These are phyloP conservation scores for Leptographium wingfieldii DNA, from an alignment of 2,329 filamentous ascomycete genomes.

Conservation along the genomic window DNA sequence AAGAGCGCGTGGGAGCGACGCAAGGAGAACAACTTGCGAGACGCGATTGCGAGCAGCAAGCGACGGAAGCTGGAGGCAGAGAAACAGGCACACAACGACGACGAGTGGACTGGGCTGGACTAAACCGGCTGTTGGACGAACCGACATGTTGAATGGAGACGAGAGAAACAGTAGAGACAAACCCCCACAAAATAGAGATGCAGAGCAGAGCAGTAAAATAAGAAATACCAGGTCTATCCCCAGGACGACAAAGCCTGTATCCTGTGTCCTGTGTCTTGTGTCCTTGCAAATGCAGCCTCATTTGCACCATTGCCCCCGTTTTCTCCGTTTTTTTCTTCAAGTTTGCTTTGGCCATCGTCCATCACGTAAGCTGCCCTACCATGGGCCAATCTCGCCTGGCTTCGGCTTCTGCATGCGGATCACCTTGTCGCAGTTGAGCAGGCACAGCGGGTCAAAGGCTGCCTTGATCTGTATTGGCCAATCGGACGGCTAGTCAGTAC, in stretches of 20 bases:
- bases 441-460: slow-evolving; percentile 62
- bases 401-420: slow-evolving; percentile 46
- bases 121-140: not conserved
- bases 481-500: not conserved
- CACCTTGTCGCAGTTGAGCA: slow-evolving; percentile 59
- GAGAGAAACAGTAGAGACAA: not conserved
- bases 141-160: not conserved
- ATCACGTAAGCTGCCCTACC: slow-evolving; percentile 20
- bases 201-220: not conserved
- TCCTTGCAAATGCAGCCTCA: not conserved
- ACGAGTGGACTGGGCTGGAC: slow-evolving; percentile 20
- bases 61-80: slow-evolving; percentile 29
- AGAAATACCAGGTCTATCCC: not conserved
- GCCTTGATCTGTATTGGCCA: slow-evolving; percentile 46
- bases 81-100: not conserved
- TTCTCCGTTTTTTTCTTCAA: not conserved
- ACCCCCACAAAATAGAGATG: not conserved
- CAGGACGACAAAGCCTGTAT: not conserved
- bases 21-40: slow-evolving; percentile 52
- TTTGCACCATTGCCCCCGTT: not conserved
- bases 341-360: not conserved
- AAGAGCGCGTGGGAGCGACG: slow-evolving; percentile 65
- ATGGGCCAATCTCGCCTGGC: slow-evolving; percentile 32
- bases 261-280: not conserved
- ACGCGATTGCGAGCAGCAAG: slow-evolving; percentile 50